Conservation (phyloP, 257 asterid genomes). For the Nicotiana knightiana region DNA sequence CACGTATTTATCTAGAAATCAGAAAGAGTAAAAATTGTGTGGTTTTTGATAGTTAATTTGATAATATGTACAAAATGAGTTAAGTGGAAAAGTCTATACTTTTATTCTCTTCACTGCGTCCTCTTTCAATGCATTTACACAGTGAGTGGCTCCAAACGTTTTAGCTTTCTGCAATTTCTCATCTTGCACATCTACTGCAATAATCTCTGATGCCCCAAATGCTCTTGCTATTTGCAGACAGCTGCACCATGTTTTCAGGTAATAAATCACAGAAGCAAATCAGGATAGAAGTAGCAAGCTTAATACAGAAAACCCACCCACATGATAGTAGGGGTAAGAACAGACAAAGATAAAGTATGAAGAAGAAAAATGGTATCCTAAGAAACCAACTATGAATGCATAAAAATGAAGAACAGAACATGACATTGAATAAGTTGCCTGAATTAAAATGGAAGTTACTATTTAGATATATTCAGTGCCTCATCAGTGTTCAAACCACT, state of each 20-base stretch:
- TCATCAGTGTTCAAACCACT: neutral
- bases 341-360: neutral
- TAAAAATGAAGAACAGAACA: neutral
- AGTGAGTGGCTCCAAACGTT: conserved; percentile 79
- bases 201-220: conserved; percentile 94
- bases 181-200: conserved; percentile 93
- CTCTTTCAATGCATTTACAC: conserved; percentile 66
- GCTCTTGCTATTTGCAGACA: conserved; percentile 98
- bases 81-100: conserved; percentile 28
- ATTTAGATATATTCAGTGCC: neutral
- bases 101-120: conserved; percentile 68
- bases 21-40: neutral
- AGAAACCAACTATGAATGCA: neutral
- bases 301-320: neutral
- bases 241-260: conserved; percentile 44
- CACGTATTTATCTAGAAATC: neutral
- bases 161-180: conserved; percentile 86
- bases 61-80: neutral
- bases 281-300: neutral
- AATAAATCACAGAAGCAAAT: conserved; percentile 15
- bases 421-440: neutral
- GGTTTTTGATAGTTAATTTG: neutral
- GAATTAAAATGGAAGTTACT: neutral
- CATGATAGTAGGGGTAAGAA: neutral
- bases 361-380: neutral